Conservation (phyloP, 2,329 filamentous ascomycete species). For the Neocatenulostroma microsporum region DNA sequence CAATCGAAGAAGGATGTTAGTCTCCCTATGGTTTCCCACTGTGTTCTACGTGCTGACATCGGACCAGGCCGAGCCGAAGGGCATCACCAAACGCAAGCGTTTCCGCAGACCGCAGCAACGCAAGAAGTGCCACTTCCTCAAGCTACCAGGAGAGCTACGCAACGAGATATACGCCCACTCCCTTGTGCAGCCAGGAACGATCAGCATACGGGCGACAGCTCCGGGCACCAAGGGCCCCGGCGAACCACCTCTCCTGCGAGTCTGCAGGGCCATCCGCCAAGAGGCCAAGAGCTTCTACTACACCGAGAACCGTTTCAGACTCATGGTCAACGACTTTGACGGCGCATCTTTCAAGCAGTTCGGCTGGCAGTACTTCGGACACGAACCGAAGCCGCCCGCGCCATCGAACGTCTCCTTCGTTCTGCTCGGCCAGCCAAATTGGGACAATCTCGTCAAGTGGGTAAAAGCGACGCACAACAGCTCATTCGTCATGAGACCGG, state of each 20-base stretch:
- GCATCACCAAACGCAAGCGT: slow-evolving; percentile 8
- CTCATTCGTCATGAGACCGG: background rate
- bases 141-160: slow-evolving; percentile 9
- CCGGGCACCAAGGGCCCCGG: slow-evolving; percentile 9
- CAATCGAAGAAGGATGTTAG: slow-evolving; percentile 3
- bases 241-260: slow-evolving; percentile 9
- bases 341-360: slow-evolving; percentile 5
- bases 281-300: slow-evolving; percentile 9
- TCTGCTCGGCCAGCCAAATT: slow-evolving; percentile 5
- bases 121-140: slow-evolving; percentile 7
- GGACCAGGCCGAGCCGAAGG: too few relatives aligned
- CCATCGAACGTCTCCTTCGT: slow-evolving; percentile 5
- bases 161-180: slow-evolving; percentile 10
- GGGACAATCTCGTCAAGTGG: slow-evolving; percentile 9
- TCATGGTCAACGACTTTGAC: slow-evolving; percentile 5
- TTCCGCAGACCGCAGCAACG: slow-evolving; percentile 10
- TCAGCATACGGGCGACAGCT: slow-evolving; percentile 3
- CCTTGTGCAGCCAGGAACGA: background rate
- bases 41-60: too few relatives aligned
- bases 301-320: slow-evolving; percentile 6
- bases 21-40: background rate
- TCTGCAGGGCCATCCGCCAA: slow-evolving; percentile 6
- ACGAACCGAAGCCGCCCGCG: background rate
- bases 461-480: slow-evolving; percentile 4
- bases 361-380: slow-evolving; percentile 4